phyloP scores from a whole-genome alignment of 1,284 basidiomycete genomes.

The Puccinia triticina region DNA sequence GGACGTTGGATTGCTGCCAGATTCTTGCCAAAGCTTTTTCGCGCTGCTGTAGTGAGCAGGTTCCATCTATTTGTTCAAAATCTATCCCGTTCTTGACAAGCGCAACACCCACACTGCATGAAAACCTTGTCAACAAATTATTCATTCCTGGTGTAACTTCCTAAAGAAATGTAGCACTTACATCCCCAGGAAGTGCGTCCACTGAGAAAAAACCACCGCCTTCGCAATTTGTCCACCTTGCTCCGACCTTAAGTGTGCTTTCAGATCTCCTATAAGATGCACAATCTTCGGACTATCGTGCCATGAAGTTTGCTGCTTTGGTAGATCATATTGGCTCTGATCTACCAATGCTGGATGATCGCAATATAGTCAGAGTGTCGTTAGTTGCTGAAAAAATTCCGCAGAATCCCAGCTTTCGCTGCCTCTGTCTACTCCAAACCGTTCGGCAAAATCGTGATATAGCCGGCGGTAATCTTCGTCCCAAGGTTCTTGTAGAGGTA shows the following conservation, averaged over 20 bases:
- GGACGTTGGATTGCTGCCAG: not conserved
- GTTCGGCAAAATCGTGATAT: not conserved
- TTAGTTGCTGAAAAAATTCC: conserved; percentile 1
- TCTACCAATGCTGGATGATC: not conserved
- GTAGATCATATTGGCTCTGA: not conserved
- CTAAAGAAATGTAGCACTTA: not conserved
- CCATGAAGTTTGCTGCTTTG: not conserved
- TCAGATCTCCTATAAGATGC: conserved; percentile 4
- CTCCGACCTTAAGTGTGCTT: not conserved
- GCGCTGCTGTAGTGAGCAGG: conserved; percentile 1
- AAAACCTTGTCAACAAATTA: not conserved
- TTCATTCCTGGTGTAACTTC: not conserved
- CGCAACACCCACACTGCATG: not conserved
- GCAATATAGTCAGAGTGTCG: not conserved
- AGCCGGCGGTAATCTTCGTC: not conserved
- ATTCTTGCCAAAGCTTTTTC: not conserved
- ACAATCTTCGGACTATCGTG: not conserved
- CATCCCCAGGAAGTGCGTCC: not conserved
- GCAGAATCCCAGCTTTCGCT: not conserved
- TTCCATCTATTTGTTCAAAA: not conserved
- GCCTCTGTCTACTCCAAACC: not conserved
- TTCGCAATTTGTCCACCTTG: not conserved
- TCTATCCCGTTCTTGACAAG: not conserved
- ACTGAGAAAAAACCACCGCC: not conserved
- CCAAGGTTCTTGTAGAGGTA: not conserved